Evolutionary conservation across 805 yeast species (phyloP), one percentile per base, ranked within the genome.

Genomic region (Saccharomycopsis babjevae): DNA sequence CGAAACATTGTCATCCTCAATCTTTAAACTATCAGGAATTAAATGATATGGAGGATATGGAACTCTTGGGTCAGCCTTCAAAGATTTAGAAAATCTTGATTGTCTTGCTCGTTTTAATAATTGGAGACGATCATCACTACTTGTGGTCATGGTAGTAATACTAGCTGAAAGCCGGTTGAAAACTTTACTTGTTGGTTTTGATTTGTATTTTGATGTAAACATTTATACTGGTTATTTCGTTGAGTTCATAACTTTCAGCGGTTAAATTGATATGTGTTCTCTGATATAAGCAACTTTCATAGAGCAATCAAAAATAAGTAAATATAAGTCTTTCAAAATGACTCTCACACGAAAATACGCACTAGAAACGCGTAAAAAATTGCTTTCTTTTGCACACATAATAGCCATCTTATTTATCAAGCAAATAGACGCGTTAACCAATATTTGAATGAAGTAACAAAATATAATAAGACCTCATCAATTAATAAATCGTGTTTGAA

Each of bases 31-130:
- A 7, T 64, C 59, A 15, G 64, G 63, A 30, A 64, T 18, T 11
- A 62, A 34, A 52, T 62, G 65, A 18, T 28, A 55, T 16, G 64
- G 64, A 8, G 64, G 57, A 25, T 50, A 57, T 15, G 66, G 66
- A 15, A 62, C 42, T 40, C 64, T 39, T 10, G 40, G 15, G 43
- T 64, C 66, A 5, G 64, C 54, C 18, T 22, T 15, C 22, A 63
- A 57, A 5, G n/a, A 25, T n/a, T 22, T 16, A 6, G 56, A 50
- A 42, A 61, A 52, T 30, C 15, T 56, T 6, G 59, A 39, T 46
- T 46, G 52, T 32, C 52, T 46, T 1, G 52, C 52, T 5, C 52
- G 52, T 25, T 36, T 54, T 28, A 54, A 16, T 3, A 54, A 54
- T 15, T 36, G 56, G 42, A 36, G 30, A 18, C n/a, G 18, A 15